Percentiles rank a stretch among this genome's conserved stretches.
phyloP scores from a whole-genome alignment of 306 rosid genomes.

The Pterocarpus santalinus region DNA sequence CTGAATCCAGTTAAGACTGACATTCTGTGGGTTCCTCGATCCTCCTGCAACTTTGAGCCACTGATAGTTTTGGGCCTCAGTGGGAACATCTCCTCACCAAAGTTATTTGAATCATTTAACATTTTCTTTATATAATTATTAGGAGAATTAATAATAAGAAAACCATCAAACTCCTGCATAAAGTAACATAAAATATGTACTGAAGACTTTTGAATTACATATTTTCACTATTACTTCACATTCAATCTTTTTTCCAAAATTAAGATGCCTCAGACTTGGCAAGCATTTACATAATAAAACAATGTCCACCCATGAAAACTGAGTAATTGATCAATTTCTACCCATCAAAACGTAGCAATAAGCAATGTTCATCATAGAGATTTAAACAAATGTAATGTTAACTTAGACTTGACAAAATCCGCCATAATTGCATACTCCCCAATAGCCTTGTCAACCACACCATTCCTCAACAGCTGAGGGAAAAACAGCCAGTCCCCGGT shows the following conservation, averaged over 20 bases:
- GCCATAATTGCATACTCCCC: slow-evolving; percentile 52
- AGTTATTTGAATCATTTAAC: background rate
- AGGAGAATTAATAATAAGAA: too few species aligned
- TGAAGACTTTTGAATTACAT: background rate
- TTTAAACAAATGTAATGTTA: background rate
- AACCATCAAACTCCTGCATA: background rate
- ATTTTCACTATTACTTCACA: background rate
- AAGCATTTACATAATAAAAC: background rate
- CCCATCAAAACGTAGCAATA: background rate
- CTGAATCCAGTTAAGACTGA: background rate
- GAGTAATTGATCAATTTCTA: background rate
- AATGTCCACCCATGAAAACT: background rate
- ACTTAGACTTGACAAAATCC: slow-evolving; percentile 38
- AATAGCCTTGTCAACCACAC: slow-evolving; percentile 51
- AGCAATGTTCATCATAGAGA: background rate
- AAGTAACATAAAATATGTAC: background rate
- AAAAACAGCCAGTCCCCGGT: slow-evolving; percentile 69
- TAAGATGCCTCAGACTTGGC: background rate
- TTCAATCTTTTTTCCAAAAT: background rate
- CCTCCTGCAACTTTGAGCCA: too few species aligned
- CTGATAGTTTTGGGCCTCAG: too few species aligned
- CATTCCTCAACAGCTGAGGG: slow-evolving; percentile 67
- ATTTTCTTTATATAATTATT: background rate
- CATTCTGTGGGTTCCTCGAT: background rate
- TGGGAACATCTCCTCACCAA: too few species aligned